Percentiles rank a stretch among this genome's conserved stretches.
phyloP scores from a whole-genome alignment of 352 stramenopile species.

The Pythium scleroteichum region DNA sequence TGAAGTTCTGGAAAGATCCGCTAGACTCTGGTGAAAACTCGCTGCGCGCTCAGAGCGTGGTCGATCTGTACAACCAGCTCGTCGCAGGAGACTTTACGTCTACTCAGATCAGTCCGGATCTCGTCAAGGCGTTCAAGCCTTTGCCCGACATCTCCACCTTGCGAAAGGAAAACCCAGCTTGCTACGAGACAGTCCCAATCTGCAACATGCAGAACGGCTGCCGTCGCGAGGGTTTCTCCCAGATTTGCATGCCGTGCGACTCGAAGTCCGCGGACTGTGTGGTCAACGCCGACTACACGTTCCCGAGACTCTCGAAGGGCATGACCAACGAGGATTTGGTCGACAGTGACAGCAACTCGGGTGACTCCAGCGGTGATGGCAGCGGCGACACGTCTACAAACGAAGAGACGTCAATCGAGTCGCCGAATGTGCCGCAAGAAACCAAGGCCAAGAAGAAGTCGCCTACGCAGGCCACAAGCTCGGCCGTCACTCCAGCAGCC shows the following conservation, averaged over 20 bases:
- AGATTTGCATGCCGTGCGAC: slow-evolving; percentile 37
- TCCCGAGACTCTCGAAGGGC: slow-evolving; percentile 25
- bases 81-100: slow-evolving; percentile 28
- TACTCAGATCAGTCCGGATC: slow-evolving; percentile 44
- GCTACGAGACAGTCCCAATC: slow-evolving; percentile 33
- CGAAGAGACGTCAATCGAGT: slow-evolving; percentile 22
- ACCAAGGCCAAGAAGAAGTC: slow-evolving; percentile 20
- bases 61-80: slow-evolving; percentile 40
- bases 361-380: slow-evolving; percentile 12
- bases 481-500: not conserved
- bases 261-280: slow-evolving; percentile 14
- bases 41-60: slow-evolving; percentile 29
- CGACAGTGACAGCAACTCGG: slow-evolving; percentile 7
- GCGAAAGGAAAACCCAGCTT: slow-evolving; percentile 32
- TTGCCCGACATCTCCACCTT: slow-evolving; percentile 22
- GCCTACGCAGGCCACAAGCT: slow-evolving; percentile 3
- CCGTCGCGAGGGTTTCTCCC: slow-evolving; percentile 34
- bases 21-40: slow-evolving; percentile 32
- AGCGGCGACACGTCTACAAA: not conserved
- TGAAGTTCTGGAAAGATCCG: slow-evolving; percentile 44
- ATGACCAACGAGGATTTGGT: slow-evolving; percentile 10
- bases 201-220: slow-evolving; percentile 34
- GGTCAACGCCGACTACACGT: slow-evolving; percentile 15
- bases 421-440: slow-evolving; percentile 7
- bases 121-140: slow-evolving; percentile 13